phyloP scores from a whole-genome alignment of 768 basidiomycete species.

The Tylopilus subfusipes region DNA sequence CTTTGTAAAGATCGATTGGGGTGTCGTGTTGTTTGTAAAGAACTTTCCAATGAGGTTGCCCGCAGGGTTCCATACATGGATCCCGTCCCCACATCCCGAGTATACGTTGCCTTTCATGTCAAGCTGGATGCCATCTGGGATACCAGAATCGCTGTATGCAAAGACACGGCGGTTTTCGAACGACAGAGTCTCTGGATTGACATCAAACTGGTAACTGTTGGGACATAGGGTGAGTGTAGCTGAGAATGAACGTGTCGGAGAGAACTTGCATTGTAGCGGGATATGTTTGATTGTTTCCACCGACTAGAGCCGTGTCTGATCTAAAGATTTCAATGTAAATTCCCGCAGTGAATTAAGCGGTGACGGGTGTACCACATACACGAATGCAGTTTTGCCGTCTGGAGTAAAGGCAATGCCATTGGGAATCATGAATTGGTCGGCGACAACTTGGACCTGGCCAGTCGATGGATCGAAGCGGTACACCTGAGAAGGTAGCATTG shows the following conservation, averaged over 20 bases:
- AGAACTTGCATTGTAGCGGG: conserved; percentile 64
- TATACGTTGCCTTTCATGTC: conserved; percentile 67
- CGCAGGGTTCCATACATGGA: too few relatives aligned
- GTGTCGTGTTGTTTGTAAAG: conserved; percentile 16
- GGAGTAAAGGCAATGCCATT: conserved; percentile 85
- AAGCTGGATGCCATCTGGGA: conserved; percentile 65
- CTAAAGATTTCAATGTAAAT: conserved; percentile 21
- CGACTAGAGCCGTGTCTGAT: conserved; percentile 32
- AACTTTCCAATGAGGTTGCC: background rate
- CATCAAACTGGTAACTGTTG: conserved; percentile 65
- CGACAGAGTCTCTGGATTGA: conserved; percentile 49
- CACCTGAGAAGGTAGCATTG: conserved; percentile 62
- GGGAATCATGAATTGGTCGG: conserved; percentile 65
- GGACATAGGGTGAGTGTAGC: background rate
- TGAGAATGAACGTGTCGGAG: background rate
- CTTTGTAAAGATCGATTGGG: conserved; percentile 41
- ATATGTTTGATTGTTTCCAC: conserved; percentile 51
- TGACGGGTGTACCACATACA: conserved; percentile 35
- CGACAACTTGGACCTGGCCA: too few relatives aligned
- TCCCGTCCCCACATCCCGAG: conserved; percentile 63
- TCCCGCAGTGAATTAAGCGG: background rate
- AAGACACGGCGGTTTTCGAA: conserved; percentile 62
- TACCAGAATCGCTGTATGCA: conserved; percentile 59
- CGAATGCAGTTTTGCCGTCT: conserved; percentile 59
- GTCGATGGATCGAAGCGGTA: too few relatives aligned